Percentiles rank a stretch among this genome's conserved stretches.
Evolutionary conservation across 75 land plant genomes (phyloP).

Genomic region (Adiantum capillusveneris): DNA sequence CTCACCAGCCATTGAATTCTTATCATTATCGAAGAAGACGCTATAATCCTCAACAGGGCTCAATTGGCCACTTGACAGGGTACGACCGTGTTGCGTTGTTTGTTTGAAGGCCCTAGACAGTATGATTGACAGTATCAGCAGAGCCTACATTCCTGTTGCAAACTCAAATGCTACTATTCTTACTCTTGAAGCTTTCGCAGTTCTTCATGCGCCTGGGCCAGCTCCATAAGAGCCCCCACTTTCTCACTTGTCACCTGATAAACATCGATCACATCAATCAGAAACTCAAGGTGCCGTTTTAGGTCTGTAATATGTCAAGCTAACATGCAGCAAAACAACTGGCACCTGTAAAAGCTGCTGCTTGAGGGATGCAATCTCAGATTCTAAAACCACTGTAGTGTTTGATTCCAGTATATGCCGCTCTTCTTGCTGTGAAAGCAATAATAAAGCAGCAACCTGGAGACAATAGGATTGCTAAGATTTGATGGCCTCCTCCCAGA

Average conservation of each 20-base stretch:
- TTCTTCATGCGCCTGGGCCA: slow-evolving; percentile 60
- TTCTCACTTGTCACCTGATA: slow-evolving; percentile 84
- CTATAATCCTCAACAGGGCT: neutral
- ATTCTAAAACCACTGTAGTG: slow-evolving; percentile 60
- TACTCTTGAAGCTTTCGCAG: slow-evolving; percentile 57
- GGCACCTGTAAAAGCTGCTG: slow-evolving; percentile 73
- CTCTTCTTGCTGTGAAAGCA: slow-evolving; percentile 93
- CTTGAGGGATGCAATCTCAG: slow-evolving; percentile 70
- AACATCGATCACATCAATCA: too few relatives aligned
- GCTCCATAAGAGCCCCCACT: slow-evolving; percentile 82
- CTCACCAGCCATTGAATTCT: neutral
- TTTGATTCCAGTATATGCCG: slow-evolving; percentile 68
- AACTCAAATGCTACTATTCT: too few relatives aligned
- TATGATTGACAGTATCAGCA: neutral
- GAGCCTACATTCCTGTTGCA: too few relatives aligned
- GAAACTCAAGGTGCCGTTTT: too few relatives aligned
- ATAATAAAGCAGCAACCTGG: slow-evolving; percentile 76
- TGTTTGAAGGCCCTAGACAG: neutral
- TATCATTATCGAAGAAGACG: neutral
- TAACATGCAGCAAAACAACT: too few relatives aligned
- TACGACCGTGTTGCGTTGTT: neutral
- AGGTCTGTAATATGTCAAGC: too few relatives aligned
- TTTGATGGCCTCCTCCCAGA: too few relatives aligned
- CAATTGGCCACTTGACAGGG: neutral
- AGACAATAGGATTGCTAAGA: too few relatives aligned